Evolutionary conservation across 192 early-diverging fungal species (phyloP).

Genomic region (Podila clonocystis): DNA sequence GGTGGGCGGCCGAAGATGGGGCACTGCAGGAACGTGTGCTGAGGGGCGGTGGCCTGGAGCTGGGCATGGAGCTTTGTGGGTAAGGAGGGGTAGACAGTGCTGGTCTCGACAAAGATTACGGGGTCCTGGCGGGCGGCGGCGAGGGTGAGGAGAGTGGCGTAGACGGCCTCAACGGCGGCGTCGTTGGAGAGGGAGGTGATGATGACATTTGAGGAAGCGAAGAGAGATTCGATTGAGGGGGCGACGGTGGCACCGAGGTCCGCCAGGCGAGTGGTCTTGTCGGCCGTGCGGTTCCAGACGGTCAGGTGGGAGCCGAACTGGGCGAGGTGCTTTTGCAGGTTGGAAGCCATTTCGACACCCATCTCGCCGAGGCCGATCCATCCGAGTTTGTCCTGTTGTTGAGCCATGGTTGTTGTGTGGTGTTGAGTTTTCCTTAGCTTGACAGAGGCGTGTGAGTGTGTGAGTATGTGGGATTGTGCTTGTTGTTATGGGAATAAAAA

Average conservation of each 20-base stretch:
- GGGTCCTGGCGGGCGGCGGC: constrained; percentile 15
- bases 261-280: constrained; percentile 53
- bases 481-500: too few species aligned
- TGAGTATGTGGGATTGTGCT: neutral
- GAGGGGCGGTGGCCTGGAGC: constrained; percentile 19
- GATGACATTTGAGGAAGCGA: constrained; percentile 60
- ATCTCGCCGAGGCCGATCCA: constrained; percentile 74
- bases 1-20: constrained; percentile 67
- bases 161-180: constrained; percentile 58
- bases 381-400: constrained; percentile 47
- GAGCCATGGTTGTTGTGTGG: neutral
- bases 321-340: constrained; percentile 61
- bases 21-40: constrained; percentile 52
- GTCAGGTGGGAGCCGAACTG: constrained; percentile 40
- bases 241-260: constrained; percentile 53
- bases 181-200: constrained; percentile 72
- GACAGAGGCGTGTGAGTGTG: neutral
- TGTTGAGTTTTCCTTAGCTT: neutral
- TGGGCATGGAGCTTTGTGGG: constrained; percentile 40
- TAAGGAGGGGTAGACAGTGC: constrained; percentile 63
- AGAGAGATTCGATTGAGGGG: constrained; percentile 50
- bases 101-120: constrained; percentile 65
- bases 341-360: constrained; percentile 70
- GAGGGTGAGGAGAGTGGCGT: constrained; percentile 50
- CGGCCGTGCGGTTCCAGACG: constrained; percentile 71